Base-by-base conservation (phyloP, 169 alveolate species). In the Eimeria tenella region DNA sequence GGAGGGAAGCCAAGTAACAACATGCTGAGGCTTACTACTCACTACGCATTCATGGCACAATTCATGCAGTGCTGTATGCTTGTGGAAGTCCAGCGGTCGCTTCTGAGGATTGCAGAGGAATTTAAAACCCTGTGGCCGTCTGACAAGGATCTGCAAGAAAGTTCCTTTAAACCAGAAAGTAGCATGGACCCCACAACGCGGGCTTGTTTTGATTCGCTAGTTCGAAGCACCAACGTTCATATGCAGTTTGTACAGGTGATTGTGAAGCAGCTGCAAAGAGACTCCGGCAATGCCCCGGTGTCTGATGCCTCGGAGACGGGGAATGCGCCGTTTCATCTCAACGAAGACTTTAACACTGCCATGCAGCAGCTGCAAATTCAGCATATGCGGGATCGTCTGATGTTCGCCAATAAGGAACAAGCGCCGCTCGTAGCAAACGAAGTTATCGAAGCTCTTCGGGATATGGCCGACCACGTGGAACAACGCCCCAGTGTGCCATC, bases 31-130 rank as follows among this genome's bases (percentile, higher is more conserved):
- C 86, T 91, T 11, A 63, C 91, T 5, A 65, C 95, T 56, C 95
- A 91, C 77, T 91, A 91, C 70, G 65, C 91, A 49, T 91, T 91
- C 68, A 91, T 91, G 95, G 90, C 95, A 31, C 95, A 91, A 92
- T 91, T 91, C 92, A 91, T 91, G 95, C 95, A 91, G 82, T 91
- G 95, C 21, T 60, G 86, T 70, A 91, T 91, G 95, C 92, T 91
- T 11, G 81, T 91, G 70, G 95, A 91, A 79, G 92, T 91, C 25
- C 95, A 91, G 68, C 91, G 88, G 65, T 68, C 92, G 53, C 74
- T 91, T 17, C 60, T 91, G 62, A 68, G 86, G 63, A 65, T 84
- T 19, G 91, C 91, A 7, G 91, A 84, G 79, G 81, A 84, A 9
- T 84, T 84, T 53, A 84, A 84, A 49, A 58, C 91, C 15, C 50